phyloP scores from a whole-genome alignment of 192 early-diverging fungal genomes.

The Dissophora ornata region DNA sequence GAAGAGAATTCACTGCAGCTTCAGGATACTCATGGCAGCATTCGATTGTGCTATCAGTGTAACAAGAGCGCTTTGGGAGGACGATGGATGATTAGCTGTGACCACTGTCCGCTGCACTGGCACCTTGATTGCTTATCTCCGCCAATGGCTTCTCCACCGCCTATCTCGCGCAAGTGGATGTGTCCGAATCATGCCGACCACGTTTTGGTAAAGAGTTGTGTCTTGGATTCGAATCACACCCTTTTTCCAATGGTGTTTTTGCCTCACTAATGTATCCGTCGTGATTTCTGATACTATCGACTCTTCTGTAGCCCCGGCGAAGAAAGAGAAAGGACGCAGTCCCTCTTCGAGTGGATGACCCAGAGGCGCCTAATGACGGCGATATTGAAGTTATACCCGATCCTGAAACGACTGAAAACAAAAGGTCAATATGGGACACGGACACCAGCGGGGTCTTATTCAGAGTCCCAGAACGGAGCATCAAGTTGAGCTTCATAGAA shows the following conservation, averaged over 20 bases:
- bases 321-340: constrained; percentile 49
- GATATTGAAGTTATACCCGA: constrained; percentile 57
- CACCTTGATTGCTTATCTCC: constrained; percentile 66
- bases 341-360: constrained; percentile 28
- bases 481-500: constrained; percentile 56
- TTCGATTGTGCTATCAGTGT: constrained; percentile 58
- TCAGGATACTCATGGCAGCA: constrained; percentile 48
- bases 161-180: constrained; percentile 61
- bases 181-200: constrained; percentile 65
- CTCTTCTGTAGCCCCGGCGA: constrained; percentile 34
- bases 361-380: constrained; percentile 44
- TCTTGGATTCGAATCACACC: too few species aligned
- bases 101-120: constrained; percentile 64
- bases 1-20: constrained; percentile 50
- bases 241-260: background rate
- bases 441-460: constrained; percentile 48
- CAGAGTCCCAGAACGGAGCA: constrained; percentile 51
- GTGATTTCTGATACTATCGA: too few species aligned
- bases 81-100: constrained; percentile 60
- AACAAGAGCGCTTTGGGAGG: constrained; percentile 47
- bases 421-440: constrained; percentile 18
- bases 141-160: constrained; percentile 60
- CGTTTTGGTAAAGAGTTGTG: constrained; percentile 51
- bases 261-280: too few species aligned
- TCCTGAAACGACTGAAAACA: background rate